Evolutionary conservation across 768 basidiomycete species (phyloP).

Genomic region (Boletus barrowsii): DNA sequence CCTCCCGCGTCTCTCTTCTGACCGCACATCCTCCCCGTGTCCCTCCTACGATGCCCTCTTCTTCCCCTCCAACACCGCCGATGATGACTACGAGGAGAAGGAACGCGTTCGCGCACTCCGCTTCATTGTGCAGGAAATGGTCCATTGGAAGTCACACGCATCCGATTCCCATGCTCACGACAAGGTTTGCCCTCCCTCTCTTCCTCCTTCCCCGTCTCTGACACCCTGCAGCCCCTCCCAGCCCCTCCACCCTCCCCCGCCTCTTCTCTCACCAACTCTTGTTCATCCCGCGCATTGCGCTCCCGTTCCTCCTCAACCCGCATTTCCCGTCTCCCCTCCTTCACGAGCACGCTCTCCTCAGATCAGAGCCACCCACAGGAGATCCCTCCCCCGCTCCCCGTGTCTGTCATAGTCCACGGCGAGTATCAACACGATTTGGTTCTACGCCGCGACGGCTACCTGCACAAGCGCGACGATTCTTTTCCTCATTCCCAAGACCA

Average conservation of each 20-base stretch:
- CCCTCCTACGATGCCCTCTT: constrained; percentile 36
- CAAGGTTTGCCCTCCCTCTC: constrained; percentile 5
- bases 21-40: constrained; percentile 21
- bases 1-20: constrained; percentile 26
- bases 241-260: constrained; percentile 28
- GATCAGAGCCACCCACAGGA: constrained; percentile 32
- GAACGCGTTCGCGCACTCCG: constrained; percentile 35
- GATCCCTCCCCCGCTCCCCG: constrained; percentile 23
- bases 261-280: constrained; percentile 25
- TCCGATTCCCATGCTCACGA: background rate
- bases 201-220: background rate
- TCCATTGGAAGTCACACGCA: constrained; percentile 19
- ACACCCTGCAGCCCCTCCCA: constrained; percentile 15
- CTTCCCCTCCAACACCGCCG: constrained; percentile 20
- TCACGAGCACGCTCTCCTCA: constrained; percentile 33
- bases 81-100: constrained; percentile 22
- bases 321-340: constrained; percentile 32
- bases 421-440: constrained; percentile 28
- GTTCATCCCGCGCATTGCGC: constrained; percentile 26
- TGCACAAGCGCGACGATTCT: constrained; percentile 19
- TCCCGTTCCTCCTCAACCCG: constrained; percentile 31
- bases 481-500: constrained; percentile 8
- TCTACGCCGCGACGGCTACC: constrained; percentile 11
- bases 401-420: constrained; percentile 30
- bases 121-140: constrained; percentile 38